Percentiles rank a stretch among this genome's conserved stretches.
phyloP scores from a whole-genome alignment of 1,284 basidiomycete genomes.

The Ganoderma meredithae region DNA sequence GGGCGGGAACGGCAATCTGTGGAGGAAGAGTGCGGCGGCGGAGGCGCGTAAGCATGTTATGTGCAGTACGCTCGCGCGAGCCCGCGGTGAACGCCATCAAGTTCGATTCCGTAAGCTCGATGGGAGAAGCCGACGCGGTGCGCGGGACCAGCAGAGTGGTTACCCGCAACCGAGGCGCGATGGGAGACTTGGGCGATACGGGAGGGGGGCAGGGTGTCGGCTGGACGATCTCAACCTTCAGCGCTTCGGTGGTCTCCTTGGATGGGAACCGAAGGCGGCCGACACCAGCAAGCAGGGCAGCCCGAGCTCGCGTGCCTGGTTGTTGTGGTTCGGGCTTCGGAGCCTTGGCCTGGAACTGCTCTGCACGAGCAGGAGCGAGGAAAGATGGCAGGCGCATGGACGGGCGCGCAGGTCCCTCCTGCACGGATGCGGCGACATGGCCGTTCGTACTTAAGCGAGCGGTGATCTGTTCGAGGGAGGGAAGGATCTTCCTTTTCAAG shows the following conservation, averaged over 20 bases:
- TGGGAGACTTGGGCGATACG: constrained; percentile 44
- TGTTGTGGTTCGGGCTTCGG: constrained; percentile 14
- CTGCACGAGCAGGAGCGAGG: constrained; percentile 40
- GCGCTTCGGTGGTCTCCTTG: constrained; percentile 33
- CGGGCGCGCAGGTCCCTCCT: constrained; percentile 30
- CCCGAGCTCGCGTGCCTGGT: constrained; percentile 38
- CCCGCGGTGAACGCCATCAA: constrained; percentile 49
- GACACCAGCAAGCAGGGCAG: constrained; percentile 51
- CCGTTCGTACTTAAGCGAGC: constrained; percentile 59
- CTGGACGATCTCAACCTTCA: constrained; percentile 38
- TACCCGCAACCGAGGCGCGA: constrained; percentile 52
- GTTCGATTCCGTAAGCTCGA: constrained; percentile 61
- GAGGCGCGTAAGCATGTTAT: constrained; percentile 70
- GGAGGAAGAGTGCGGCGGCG: constrained; percentile 57
- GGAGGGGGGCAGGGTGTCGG: constrained; percentile 37
- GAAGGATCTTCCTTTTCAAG: constrained; percentile 49
- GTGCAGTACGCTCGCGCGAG: constrained; percentile 58
- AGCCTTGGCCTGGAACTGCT: constrained; percentile 20
- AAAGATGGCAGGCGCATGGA: constrained; percentile 54
- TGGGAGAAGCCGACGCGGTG: constrained; percentile 50
- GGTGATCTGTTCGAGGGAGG: constrained; percentile 79
- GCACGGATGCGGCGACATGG: constrained; percentile 34
- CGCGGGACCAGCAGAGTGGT: constrained; percentile 59
- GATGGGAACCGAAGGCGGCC: constrained; percentile 56
- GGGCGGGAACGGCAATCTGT: constrained; percentile 31